These are phyloP conservation scores for Rhododendron henanense DNA, from an alignment of 148 eudicot genomes.

Conservation along the genomic window DNA sequence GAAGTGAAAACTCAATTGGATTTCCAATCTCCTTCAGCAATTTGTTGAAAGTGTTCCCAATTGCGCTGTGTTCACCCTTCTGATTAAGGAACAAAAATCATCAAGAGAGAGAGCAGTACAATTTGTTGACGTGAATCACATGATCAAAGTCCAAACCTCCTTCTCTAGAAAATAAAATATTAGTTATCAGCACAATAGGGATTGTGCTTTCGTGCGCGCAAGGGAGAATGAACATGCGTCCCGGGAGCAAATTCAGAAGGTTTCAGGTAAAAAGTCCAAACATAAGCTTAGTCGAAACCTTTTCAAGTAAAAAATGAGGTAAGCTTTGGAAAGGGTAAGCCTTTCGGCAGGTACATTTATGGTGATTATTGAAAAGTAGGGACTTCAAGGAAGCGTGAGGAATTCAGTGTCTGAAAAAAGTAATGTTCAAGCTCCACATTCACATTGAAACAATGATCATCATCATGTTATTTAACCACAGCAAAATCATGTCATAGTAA, in stretches of 20 bases:
- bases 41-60: conserved; percentile 51
- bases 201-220: neutral
- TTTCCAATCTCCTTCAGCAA: conserved; percentile 58
- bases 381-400: neutral
- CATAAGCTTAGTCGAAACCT: neutral
- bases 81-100: conserved; percentile 14
- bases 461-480: neutral
- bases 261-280: neutral
- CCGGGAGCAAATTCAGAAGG: neutral
- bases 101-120: neutral
- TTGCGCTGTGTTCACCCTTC: conserved; percentile 38
- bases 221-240: neutral
- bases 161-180: neutral
- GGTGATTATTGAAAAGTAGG: neutral
- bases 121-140: neutral
- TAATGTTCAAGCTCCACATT: neutral
- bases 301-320: neutral
- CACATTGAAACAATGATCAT: neutral
- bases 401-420: neutral
- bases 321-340: neutral
- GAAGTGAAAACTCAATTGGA: conserved; percentile 91
- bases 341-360: neutral
- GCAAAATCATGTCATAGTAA: neutral
- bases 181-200: neutral
- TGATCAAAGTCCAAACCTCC: neutral